Evolutionary conservation across 176 grass and related monocot species (phyloP).

Genomic region (Carex parvula): DNA sequence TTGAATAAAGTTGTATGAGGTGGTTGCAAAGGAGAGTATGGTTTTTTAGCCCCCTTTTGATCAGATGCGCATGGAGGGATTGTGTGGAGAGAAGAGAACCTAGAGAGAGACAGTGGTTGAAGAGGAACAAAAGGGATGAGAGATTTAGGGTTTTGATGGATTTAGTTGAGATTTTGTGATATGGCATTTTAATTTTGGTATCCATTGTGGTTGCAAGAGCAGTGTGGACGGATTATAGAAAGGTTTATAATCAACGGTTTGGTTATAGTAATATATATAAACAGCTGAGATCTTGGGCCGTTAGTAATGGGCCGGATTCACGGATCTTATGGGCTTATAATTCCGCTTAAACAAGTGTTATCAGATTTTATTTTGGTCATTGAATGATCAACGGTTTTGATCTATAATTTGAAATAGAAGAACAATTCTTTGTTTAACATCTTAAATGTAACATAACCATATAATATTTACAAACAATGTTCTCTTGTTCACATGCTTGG

Average conservation of each 20-base stretch:
- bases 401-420: too few relatives aligned
- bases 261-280: not conserved
- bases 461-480: too few relatives aligned
- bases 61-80: conserved; percentile 46
- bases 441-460: too few relatives aligned
- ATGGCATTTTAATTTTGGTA: conserved; percentile 29
- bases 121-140: conserved; percentile 36
- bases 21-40: conserved; percentile 52
- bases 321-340: not conserved
- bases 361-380: not conserved
- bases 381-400: too few relatives aligned
- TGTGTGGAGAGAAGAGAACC: conserved; percentile 31
- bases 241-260: not conserved
- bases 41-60: conserved; percentile 48
- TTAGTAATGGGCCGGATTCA: not conserved
- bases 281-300: not conserved
- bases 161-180: not conserved
- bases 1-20: conserved; percentile 55
- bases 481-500: too few relatives aligned
- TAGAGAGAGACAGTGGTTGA: conserved; percentile 36
- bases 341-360: not conserved
- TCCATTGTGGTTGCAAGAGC: not conserved
- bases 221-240: not conserved
- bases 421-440: too few relatives aligned
- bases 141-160: conserved; percentile 11